Conservation (phyloP, 2,329 filamentous ascomycete genomes). For the Botrytis byssoidea region DNA sequence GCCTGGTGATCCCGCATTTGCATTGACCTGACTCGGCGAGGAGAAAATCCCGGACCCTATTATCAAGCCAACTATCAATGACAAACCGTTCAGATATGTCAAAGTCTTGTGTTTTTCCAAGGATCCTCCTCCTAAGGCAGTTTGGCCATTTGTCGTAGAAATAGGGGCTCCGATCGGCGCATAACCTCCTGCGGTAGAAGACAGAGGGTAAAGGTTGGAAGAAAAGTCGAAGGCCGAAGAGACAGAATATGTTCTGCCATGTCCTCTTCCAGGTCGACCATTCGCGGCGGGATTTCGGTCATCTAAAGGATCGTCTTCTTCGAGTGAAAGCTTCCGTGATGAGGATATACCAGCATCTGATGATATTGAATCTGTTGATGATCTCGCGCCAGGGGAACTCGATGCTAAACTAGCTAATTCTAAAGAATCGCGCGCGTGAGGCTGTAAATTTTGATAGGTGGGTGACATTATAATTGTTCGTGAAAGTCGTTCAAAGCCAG, state of each 20-base stretch:
- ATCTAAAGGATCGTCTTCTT: conserved; percentile 78
- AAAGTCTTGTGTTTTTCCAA: conserved; percentile 94
- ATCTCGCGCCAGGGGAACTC: conserved; percentile 64
- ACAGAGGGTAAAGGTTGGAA: conserved; percentile 88
- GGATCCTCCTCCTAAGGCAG: conserved; percentile 66
- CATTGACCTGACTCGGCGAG: conserved; percentile 88
- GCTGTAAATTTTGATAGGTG: conserved; percentile 34
- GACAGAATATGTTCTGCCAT: conserved; percentile 77
- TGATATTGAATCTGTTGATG: conserved; percentile 68
- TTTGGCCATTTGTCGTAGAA: conserved; percentile 54
- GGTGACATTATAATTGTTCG: conserved; percentile 35
- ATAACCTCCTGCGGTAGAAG: conserved; percentile 77
- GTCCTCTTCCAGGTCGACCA: conserved; percentile 40
- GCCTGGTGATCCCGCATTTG: conserved; percentile 85
- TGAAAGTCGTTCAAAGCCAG: conserved; percentile 14
- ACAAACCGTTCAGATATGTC: conserved; percentile 91
- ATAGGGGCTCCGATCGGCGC: conserved; percentile 79
- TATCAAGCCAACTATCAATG: conserved; percentile 85
- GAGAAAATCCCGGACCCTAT: conserved; percentile 98
- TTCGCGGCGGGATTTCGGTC: conserved; percentile 53
- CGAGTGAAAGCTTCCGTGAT: conserved; percentile 86
- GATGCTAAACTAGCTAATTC: conserved; percentile 95
- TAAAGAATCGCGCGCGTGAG: conserved; percentile 73
- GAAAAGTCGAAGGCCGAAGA: conserved; percentile 95
- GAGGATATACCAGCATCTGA: conserved; percentile 83